Conservation (phyloP, 1,284 basidiomycete species). For the Apiotrichum gracile region DNA sequence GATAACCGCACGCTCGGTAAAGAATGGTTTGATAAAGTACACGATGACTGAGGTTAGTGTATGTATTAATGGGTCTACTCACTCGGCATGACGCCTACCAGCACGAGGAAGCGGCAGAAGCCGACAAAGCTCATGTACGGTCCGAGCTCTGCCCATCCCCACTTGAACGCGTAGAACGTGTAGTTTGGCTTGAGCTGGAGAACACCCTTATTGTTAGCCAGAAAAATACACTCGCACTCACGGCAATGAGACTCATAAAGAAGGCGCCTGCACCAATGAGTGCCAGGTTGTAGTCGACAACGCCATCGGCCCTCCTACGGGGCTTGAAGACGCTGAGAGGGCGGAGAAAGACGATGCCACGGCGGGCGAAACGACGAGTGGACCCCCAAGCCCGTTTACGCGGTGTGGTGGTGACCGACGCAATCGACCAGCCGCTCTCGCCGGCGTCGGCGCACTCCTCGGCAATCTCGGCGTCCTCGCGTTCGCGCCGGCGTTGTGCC, state of each 20-base stretch:
- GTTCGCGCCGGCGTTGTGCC: conserved; percentile 36
- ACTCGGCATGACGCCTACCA: conserved; percentile 61
- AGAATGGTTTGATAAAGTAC: conserved; percentile 40
- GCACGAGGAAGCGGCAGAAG: conserved; percentile 56
- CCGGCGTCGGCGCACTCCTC: conserved; percentile 31
- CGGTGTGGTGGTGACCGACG: neutral
- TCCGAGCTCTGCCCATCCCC: conserved; percentile 70
- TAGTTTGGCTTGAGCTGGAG: conserved; percentile 65
- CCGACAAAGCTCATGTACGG: conserved; percentile 66
- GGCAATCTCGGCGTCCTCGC: conserved; percentile 39
- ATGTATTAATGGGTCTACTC: conserved; percentile 9
- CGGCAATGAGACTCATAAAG: conserved; percentile 55
- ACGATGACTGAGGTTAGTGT: conserved; percentile 27
- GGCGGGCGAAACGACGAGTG: conserved; percentile 21
- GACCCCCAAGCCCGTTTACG: conserved; percentile 21
- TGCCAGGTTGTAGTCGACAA: conserved; percentile 62
- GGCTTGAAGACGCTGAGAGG: conserved; percentile 66
- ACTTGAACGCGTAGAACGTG: conserved; percentile 59
- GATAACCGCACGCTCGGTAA: conserved; percentile 11
- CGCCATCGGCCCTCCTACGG: conserved; percentile 37
- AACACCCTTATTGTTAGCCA: conserved; percentile 53
- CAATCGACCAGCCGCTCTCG: conserved; percentile 18
- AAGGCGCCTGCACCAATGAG: conserved; percentile 51
- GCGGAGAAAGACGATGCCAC: conserved; percentile 56
- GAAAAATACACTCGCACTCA: conserved; percentile 41